Conservation (phyloP, 1,284 basidiomycete species). For the Heterobasidion annosum region DNA sequence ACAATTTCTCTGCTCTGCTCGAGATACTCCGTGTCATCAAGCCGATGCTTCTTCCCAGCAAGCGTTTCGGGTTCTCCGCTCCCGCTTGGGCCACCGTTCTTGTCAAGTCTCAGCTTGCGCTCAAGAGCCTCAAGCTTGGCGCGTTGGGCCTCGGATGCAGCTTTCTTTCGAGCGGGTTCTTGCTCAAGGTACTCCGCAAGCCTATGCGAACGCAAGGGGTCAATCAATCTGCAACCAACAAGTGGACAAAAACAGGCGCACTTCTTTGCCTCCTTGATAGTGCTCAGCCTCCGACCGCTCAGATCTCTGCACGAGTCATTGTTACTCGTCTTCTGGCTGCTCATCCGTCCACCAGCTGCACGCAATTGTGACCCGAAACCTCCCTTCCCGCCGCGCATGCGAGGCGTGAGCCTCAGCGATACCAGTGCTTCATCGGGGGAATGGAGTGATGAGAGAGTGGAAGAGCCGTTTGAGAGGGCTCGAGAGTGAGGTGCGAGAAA, state of each 20-base stretch:
- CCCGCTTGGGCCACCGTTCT: constrained; percentile 18
- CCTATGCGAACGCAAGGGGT: constrained; percentile 32
- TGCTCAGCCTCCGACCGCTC: constrained; percentile 83
- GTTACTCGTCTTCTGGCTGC: constrained; percentile 89
- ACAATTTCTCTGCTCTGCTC: constrained; percentile 91
- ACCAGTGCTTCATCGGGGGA: constrained; percentile 27
- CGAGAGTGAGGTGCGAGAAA: constrained; percentile 47
- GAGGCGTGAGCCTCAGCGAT: constrained; percentile 56
- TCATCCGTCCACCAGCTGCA: constrained; percentile 97
- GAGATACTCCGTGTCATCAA: constrained; percentile 89
- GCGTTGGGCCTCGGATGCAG: constrained; percentile 72
- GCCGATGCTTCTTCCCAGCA: constrained; percentile 76
- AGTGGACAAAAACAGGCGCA: constrained; percentile 22
- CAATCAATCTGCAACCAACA: neutral
- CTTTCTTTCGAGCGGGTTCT: constrained; percentile 76
- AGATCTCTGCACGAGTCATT: constrained; percentile 94
- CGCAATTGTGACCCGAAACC: constrained; percentile 96
- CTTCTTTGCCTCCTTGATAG: constrained; percentile 95
- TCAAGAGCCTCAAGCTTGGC: constrained; percentile 84
- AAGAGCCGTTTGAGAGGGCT: constrained; percentile 28
- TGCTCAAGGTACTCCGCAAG: constrained; percentile 85
- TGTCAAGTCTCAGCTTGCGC: constrained; percentile 67
- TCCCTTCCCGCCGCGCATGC: constrained; percentile 87
- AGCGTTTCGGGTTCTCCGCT: constrained; percentile 38
- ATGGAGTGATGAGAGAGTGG: constrained; percentile 37